Conservation (phyloP, 2,329 filamentous ascomycete genomes). For the Sarocladium kiliense region DNA sequence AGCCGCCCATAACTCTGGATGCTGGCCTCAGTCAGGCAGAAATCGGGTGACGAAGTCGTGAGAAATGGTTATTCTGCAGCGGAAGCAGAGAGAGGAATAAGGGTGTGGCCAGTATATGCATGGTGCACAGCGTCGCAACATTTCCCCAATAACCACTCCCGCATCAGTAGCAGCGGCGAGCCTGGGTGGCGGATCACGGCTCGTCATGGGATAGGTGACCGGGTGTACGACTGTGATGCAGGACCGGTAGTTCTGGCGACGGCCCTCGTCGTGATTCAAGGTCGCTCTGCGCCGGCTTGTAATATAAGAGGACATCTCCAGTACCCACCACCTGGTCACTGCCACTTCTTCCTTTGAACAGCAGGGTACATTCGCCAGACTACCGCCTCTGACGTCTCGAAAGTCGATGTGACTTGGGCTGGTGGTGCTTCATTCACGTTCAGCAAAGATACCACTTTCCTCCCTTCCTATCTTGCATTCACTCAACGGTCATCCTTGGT, state of each 20-base stretch:
- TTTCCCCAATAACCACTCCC: background rate
- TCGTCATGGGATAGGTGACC: background rate
- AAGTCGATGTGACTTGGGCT: too few relatives aligned
- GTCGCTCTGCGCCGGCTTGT: background rate
- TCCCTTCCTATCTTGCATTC: background rate
- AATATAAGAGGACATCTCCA: background rate
- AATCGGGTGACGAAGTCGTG: too few relatives aligned
- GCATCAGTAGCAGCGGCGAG: background rate
- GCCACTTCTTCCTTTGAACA: background rate
- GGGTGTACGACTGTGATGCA: conserved; percentile 2
- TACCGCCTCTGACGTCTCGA: too few relatives aligned
- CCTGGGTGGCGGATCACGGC: background rate
- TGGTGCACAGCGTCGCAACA: background rate
- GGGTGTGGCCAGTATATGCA: too few relatives aligned
- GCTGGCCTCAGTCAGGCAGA: too few relatives aligned
- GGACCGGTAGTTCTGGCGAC: background rate
- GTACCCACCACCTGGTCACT: background rate
- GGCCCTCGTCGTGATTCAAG: background rate
- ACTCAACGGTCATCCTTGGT: too few relatives aligned
- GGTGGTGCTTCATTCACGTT: too few relatives aligned
- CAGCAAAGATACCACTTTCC: background rate
- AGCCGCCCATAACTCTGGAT: background rate
- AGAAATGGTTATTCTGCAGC: too few relatives aligned
- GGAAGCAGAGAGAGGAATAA: too few relatives aligned
- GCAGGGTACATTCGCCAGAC: too few relatives aligned